Evolutionary conservation across 2,329 filamentous ascomycete genomes (phyloP).

Genomic region (Aureobasidium namibiae): DNA sequence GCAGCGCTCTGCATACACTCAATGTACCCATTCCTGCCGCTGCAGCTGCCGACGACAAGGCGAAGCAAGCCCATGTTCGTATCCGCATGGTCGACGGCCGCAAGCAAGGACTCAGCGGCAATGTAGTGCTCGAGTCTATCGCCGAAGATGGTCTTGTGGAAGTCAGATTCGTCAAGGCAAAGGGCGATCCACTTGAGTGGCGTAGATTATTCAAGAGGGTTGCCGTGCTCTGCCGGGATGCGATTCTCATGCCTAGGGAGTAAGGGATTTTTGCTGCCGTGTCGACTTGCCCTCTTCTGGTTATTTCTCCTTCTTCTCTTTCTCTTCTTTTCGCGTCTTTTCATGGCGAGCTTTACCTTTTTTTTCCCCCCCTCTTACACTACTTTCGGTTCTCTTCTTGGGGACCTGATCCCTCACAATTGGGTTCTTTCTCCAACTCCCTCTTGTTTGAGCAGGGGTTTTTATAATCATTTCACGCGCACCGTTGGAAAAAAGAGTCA

Average conservation of each 20-base stretch:
- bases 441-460: too few species aligned
- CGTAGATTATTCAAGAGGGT: slow-evolving; percentile 93
- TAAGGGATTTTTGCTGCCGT: background rate
- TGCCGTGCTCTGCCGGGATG: slow-evolving; percentile 79
- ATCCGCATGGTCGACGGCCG: slow-evolving; percentile 68
- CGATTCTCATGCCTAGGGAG: slow-evolving; percentile 45
- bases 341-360: too few species aligned
- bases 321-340: too few species aligned
- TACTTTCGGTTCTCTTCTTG: too few species aligned
- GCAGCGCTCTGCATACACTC: slow-evolving; percentile 73
- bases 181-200: slow-evolving; percentile 96
- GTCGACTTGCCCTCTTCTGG: too few species aligned
- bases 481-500: too few species aligned
- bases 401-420: too few species aligned
- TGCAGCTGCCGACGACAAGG: slow-evolving; percentile 39
- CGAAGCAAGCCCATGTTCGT: slow-evolving; percentile 51
- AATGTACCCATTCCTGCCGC: slow-evolving; percentile 62
- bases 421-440: too few species aligned
- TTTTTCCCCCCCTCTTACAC: too few species aligned
- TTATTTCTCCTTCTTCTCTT: too few species aligned
- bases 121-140: slow-evolving; percentile 63
- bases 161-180: slow-evolving; percentile 85
- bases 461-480: too few species aligned
- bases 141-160: slow-evolving; percentile 56
- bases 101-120: slow-evolving; percentile 64